A percentile compares a stretch with the other conserved stretches of the same genome.
Conservation (phyloP, 306 rosid genomes). For the Fragaria vesca region DNA sequence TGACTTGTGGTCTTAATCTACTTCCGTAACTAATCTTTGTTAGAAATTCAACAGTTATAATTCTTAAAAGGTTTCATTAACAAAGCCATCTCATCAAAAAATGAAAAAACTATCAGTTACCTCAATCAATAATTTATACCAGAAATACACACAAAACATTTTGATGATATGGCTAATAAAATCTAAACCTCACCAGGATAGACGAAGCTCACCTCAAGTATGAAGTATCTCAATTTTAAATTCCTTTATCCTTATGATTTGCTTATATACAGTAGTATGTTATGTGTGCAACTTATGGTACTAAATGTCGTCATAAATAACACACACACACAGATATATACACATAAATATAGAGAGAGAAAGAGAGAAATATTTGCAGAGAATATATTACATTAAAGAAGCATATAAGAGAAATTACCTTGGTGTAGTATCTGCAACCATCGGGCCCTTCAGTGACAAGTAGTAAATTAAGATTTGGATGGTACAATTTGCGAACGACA, state of each 20-base stretch:
- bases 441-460: conserved; percentile 94
- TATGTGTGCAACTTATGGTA: neutral
- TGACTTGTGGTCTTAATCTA: neutral
- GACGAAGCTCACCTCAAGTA: neutral
- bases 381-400: neutral
- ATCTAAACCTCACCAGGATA: neutral
- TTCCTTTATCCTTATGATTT: neutral
- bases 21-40: neutral
- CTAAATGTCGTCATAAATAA: too few relatives aligned
- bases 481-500: conserved; percentile 77
- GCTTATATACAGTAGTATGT: too few relatives aligned
- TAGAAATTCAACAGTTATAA: neutral
- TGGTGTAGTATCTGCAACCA: conserved; percentile 93
- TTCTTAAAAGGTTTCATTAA: neutral
- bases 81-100: too few relatives aligned
- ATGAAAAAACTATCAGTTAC: neutral
- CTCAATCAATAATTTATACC: neutral
- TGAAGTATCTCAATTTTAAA: neutral
- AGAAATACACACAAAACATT: neutral
- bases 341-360: neutral
- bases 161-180: neutral
- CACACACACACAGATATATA: neutral
- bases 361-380: neutral
- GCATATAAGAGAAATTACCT: conserved; percentile 46
- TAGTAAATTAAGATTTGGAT: conserved; percentile 78